phyloP scores from a whole-genome alignment of 2,329 filamentous ascomycete species.

The Chaetomiaceae sp. region DNA sequence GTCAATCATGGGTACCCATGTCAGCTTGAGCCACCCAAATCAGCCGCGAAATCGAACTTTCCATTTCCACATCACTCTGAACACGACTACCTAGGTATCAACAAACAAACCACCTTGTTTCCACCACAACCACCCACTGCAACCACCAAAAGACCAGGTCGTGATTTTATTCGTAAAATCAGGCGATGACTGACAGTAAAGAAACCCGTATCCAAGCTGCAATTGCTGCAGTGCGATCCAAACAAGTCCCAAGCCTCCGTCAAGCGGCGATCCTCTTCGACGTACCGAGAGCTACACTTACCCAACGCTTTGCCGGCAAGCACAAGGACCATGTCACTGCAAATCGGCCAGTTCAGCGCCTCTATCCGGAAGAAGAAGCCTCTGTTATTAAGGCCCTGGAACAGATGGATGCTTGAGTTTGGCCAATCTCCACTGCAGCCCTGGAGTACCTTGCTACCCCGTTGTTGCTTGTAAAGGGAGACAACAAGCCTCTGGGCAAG shows the following conservation, averaged over 20 bases:
- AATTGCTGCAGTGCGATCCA: not conserved
- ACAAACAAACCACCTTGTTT: no score
- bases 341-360: not conserved
- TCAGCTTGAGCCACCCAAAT: no score
- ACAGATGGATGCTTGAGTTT: not conserved
- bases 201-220: not conserved
- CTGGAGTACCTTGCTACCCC: not conserved
- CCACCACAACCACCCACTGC: no score
- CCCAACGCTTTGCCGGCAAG: not conserved
- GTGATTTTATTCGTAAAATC: no score
- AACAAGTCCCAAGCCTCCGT: not conserved
- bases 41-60: no score
- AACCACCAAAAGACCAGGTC: no score
- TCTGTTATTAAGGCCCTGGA: not conserved
- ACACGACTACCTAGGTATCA: no score
- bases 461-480: not conserved
- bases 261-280: not conserved
- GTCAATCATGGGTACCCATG: no score
- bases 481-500: not conserved
- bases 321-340: not conserved
- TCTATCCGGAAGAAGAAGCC: not conserved
- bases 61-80: no score
- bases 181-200: not conserved
- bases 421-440: not conserved
- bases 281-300: not conserved